Percentiles rank a stretch among this genome's conserved stretches.
These are phyloP conservation scores for Fomitiporia mediterranea DNA, from an alignment of 1,284 basidiomycete species.

Conservation along the genomic window DNA sequence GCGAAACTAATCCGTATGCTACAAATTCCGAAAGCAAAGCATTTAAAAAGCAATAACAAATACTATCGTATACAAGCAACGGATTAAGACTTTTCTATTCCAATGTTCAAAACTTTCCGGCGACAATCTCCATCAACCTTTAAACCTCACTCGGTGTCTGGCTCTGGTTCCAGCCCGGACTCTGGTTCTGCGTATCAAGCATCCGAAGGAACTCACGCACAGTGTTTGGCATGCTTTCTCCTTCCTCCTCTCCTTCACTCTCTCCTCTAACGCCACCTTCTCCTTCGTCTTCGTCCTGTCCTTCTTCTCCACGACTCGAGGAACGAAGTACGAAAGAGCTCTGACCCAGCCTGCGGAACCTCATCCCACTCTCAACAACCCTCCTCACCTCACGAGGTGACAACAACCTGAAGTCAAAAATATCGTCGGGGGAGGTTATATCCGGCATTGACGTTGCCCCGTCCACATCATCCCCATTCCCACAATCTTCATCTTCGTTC, in stretches of 20 bases:
- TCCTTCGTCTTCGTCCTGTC: too few species aligned
- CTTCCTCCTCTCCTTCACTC: slow-evolving; percentile 54
- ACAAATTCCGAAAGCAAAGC: too few species aligned
- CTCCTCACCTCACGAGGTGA: not conserved
- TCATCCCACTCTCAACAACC: not conserved
- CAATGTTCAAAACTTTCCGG: too few species aligned
- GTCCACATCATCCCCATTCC: not conserved
- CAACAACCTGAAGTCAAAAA: not conserved
- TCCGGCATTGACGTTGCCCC: slow-evolving; percentile 2
- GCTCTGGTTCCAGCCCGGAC: slow-evolving; percentile 17
- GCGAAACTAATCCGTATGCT: too few species aligned
- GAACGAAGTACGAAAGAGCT: not conserved
- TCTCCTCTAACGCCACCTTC: slow-evolving; percentile 32
- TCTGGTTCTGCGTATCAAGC: slow-evolving; percentile 44
- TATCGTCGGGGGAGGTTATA: slow-evolving; percentile 3
- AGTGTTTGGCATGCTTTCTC: slow-evolving; percentile 57
- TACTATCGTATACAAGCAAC: too few species aligned
- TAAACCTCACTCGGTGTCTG: too few species aligned
- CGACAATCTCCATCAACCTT: too few species aligned
- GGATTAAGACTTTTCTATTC: too few species aligned
- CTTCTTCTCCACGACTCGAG: too few species aligned
- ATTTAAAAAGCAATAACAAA: too few species aligned
- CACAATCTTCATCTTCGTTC: not conserved
- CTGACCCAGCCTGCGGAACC: not conserved
- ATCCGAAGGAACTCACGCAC: slow-evolving; percentile 99